phyloP scores from a whole-genome alignment of 345 rosid genomes.

The Schrenkiella parvula region DNA sequence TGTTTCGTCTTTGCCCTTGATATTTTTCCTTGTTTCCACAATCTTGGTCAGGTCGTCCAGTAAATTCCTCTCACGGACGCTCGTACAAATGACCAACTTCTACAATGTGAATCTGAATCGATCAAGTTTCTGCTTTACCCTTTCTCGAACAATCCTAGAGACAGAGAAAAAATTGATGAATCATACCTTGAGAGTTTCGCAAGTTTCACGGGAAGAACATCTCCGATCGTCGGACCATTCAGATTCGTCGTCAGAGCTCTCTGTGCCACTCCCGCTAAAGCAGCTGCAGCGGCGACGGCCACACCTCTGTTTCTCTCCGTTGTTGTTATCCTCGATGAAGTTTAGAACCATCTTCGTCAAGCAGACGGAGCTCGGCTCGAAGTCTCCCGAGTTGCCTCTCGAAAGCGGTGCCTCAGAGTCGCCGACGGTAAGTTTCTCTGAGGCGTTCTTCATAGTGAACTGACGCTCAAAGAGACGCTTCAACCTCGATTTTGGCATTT shows the following conservation, averaged over 20 bases:
- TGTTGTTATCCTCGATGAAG: constrained; percentile 56
- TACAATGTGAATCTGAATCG: constrained; percentile 10
- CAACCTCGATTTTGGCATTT: constrained; percentile 64
- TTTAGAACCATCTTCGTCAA: constrained; percentile 71
- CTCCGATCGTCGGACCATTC: constrained; percentile 39
- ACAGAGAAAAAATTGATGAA: background rate
- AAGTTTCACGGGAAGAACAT: constrained; percentile 43
- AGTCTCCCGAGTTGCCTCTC: constrained; percentile 46
- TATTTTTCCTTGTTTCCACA: constrained; percentile 62
- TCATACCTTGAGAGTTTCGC: constrained; percentile 63
- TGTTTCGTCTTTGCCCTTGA: constrained; percentile 51
- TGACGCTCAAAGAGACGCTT: constrained; percentile 88
- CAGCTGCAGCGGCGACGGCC: constrained; percentile 57
- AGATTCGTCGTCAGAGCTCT: constrained; percentile 72
- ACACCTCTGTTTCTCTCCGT: constrained; percentile 38
- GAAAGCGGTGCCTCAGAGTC: constrained; percentile 29
- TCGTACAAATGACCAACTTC: constrained; percentile 59
- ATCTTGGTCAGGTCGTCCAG: constrained; percentile 60
- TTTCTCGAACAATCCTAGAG: background rate
- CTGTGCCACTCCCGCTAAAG: constrained; percentile 56
- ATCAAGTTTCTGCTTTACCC: background rate
- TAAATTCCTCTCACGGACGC: constrained; percentile 54
- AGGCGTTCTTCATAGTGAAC: constrained; percentile 46
- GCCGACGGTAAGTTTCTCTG: constrained; percentile 36
- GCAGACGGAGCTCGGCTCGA: constrained; percentile 79